Evolutionary conservation across 169 alveolate genomes (phyloP).

Genomic region (Theileria luwenshuni): DNA sequence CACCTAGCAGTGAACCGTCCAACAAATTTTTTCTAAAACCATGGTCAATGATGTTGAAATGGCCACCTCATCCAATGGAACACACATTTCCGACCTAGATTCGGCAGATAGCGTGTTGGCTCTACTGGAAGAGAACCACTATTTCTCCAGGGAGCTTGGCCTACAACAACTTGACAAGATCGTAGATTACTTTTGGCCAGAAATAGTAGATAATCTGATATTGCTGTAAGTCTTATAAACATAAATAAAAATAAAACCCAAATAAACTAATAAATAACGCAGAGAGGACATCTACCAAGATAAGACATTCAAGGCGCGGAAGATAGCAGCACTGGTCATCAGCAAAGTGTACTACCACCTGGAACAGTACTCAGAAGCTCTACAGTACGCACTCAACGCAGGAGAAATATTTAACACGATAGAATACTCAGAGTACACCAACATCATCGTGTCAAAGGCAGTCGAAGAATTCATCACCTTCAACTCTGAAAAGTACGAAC

Average conservation of each 20-base stretch:
- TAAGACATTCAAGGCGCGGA: constrained; percentile 71
- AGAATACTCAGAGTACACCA: constrained; percentile 77
- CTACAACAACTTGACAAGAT: constrained; percentile 74
- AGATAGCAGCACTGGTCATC: constrained; percentile 92
- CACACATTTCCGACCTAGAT: constrained; percentile 31
- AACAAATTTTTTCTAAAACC: background rate
- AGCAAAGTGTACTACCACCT: constrained; percentile 93
- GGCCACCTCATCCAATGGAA: constrained; percentile 17
- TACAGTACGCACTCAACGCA: constrained; percentile 92
- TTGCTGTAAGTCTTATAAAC: constrained; percentile 70
- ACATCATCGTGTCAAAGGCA: constrained; percentile 75
- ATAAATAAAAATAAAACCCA: background rate
- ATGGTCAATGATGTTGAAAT: constrained; percentile 30
- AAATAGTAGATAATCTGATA: constrained; percentile 77
- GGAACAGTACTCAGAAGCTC: constrained; percentile 90
- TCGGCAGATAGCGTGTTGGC: constrained; percentile 79
- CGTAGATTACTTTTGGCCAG: constrained; percentile 83
- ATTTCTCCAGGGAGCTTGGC: constrained; percentile 75
- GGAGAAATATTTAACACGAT: constrained; percentile 87
- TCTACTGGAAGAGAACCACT: constrained; percentile 75
- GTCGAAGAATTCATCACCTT: constrained; percentile 69
- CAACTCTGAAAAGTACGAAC: constrained; percentile 23
- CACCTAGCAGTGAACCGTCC: background rate
- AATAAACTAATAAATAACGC: constrained; percentile 1
- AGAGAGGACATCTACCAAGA: constrained; percentile 73